Percentiles rank a stretch among this genome's conserved stretches.
phyloP scores from a whole-genome alignment of 164 flowering plant species.

The Stephania japonica region DNA sequence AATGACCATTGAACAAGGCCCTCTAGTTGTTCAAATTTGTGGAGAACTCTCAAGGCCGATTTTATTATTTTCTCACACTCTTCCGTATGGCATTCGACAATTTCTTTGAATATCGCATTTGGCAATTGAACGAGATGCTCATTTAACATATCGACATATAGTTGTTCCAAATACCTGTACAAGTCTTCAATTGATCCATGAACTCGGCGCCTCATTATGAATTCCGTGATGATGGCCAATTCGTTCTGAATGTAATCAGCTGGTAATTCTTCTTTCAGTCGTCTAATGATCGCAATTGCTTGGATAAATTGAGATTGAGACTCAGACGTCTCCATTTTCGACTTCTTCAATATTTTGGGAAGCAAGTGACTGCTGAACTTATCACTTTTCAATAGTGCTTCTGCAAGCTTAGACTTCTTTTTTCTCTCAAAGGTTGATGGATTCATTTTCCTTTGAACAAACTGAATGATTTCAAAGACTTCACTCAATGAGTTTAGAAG shows the following conservation, averaged over 20 bases:
- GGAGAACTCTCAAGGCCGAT: neutral
- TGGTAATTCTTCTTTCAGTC: neutral
- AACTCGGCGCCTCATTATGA: neutral
- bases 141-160: no score
- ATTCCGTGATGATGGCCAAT: neutral
- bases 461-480: no score
- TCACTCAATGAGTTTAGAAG: no score
- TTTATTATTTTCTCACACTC: no score
- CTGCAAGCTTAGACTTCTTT: neutral
- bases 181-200: neutral
- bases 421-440: neutral
- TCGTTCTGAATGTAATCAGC: neutral
- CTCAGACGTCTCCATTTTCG: no score
- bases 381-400: neutral
- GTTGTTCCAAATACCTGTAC: neutral
- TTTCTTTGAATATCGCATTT: no score
- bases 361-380: neutral
- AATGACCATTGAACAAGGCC: no score
- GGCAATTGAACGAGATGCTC: no score
- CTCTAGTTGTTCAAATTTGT: neutral
- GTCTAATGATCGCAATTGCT: neutral
- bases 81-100: neutral
- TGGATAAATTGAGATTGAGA: neutral
- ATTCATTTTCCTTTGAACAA: no score
- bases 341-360: neutral